These are phyloP conservation scores for Labyrinthula sp. DNA, from an alignment of 352 stramenopile genomes.

Conservation along the genomic window DNA sequence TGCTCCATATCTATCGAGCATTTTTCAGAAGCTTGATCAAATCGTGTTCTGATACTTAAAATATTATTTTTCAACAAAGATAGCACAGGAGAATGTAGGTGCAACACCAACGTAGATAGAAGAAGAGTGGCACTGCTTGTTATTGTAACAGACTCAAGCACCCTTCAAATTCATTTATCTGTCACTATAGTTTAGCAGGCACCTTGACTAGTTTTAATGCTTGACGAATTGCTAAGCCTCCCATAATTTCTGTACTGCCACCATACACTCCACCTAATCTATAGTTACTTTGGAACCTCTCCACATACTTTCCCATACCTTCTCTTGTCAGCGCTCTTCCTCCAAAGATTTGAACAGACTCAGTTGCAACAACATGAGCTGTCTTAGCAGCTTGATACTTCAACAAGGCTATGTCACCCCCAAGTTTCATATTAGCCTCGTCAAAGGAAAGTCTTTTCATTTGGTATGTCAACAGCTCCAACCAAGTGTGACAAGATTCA, in stretches of 20 bases:
- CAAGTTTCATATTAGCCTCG: slow-evolving; percentile 16
- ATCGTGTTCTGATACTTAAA: too few species aligned
- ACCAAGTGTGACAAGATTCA: slow-evolving; percentile 13
- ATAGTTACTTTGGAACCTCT: slow-evolving; percentile 25
- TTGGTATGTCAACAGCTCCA: slow-evolving; percentile 15
- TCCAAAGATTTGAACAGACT: slow-evolving; percentile 27
- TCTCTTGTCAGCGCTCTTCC: slow-evolving; percentile 15
- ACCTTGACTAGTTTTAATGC: too few species aligned
- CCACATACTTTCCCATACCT: slow-evolving; percentile 28
- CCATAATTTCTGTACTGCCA: slow-evolving; percentile 10
- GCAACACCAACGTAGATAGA: too few species aligned
- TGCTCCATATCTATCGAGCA: too few species aligned
- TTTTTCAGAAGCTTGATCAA: too few species aligned
- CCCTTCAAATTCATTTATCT: too few species aligned
- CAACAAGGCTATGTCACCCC: slow-evolving; percentile 14
- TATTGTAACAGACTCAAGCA: too few species aligned
- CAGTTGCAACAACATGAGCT: slow-evolving; percentile 7
- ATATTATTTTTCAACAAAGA: too few species aligned
- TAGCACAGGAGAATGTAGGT: too few species aligned
- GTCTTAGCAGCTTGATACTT: slow-evolving; percentile 18
- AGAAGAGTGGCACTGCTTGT: too few species aligned
- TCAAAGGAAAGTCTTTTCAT: slow-evolving; percentile 23
- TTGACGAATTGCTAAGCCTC: slow-evolving; percentile 15
- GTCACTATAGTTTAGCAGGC: too few species aligned
- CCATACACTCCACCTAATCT: slow-evolving; percentile 25